These are phyloP conservation scores for Solanum hybrid DNA, from an alignment of 305 asterid genomes.

Conservation along the genomic window DNA sequence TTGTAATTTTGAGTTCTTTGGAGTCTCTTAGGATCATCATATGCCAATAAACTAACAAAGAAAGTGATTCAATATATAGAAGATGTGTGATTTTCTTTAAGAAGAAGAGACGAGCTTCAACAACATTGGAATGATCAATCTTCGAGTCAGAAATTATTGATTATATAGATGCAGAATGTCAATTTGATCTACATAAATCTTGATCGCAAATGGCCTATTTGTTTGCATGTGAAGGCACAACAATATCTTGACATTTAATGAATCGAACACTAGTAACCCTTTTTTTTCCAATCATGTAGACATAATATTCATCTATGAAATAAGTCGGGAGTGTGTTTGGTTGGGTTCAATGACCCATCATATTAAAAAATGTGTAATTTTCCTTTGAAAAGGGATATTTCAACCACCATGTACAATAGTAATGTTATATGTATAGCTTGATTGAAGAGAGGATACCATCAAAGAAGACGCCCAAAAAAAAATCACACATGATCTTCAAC, in stretches of 20 bases:
- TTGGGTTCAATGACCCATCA: background rate
- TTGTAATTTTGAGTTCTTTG: background rate
- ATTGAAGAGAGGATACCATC: background rate
- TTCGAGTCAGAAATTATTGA: too few relatives aligned
- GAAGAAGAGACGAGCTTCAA: background rate
- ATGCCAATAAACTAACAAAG: background rate
- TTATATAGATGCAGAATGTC: background rate
- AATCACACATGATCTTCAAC: background rate
- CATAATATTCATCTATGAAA: too few relatives aligned
- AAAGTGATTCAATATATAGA: background rate
- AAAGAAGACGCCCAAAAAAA: background rate
- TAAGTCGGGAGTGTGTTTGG: background rate
- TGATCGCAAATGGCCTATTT: background rate
- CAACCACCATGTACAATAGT: background rate
- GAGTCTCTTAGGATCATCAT: background rate
- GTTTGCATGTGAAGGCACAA: background rate
- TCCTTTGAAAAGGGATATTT: background rate
- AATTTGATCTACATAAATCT: background rate
- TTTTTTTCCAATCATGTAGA: too few relatives aligned
- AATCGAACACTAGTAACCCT: too few relatives aligned
- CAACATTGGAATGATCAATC: background rate
- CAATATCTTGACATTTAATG: too few relatives aligned
- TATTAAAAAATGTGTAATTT: background rate
- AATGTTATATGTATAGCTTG: background rate
- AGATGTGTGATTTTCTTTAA: background rate